Evolutionary conservation across 208 protist species (phyloP), one percentile per base, ranked within the genome.

Genomic region (Leishmania major): DNA sequence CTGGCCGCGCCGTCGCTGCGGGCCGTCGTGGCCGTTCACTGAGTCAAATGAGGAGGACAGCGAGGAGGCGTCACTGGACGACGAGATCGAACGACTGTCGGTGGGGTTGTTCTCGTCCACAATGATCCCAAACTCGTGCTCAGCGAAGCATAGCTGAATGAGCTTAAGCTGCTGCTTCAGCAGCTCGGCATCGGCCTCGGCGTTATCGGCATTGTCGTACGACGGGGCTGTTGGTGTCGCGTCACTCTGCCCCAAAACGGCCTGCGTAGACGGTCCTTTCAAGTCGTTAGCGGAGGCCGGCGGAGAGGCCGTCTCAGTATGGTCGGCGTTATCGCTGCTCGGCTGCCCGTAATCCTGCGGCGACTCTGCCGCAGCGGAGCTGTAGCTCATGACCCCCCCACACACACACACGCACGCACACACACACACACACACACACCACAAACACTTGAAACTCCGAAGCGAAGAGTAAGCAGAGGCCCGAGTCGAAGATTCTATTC

Each of bases 91-190:
- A 57, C 25, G 37, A 22, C 67, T 47, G 7, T 53, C 31, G 6
- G 25, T 43, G 51, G 51, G 45, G 49, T 86, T 72, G 28, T 84
- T 70, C 17, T 82, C 85, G 3, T 94, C 86, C 43, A 92, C 76
- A 0, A 84, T 69, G n/a, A 97, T 90, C 78, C 92, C 94, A 78
- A 97, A 96, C 83, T 97, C 94, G 57, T 95, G 89, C 78, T 97
- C 93, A 57, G 86, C 87, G 83, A 97, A 97, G 82, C 94, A 97
- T 1, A 97, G 85, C 78, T 97, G 90, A 70, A 96, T 92, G 53
- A 97, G 90, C 51, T 94, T 86, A 19, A 97, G 85, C 72, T 96
- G 89, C 78, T 95, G 86, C 76, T 89, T 70, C 8, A 88, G 79
- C 40, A 89, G 45, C 74, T 87, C 79, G 5, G 83, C 51, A 43